Base-by-base conservation (phyloP, 805 yeast genomes). In the Pichia kluyveri region DNA sequence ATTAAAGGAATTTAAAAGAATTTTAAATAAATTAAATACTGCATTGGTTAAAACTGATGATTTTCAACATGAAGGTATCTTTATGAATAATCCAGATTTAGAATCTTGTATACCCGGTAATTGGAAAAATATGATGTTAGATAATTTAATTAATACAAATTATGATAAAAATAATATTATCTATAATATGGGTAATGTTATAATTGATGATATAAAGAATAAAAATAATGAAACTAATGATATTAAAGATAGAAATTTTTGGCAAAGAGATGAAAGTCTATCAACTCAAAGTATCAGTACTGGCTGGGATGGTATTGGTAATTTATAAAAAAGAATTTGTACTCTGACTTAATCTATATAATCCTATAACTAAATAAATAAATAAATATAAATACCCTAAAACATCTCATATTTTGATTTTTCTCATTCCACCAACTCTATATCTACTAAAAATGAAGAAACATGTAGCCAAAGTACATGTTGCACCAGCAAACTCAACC, bases 401-500 rank as follows among this genome's bases (percentile, higher is more conserved):
- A 30, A 8, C 5, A 30, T 30, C 15, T 17, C n/a, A 46, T n/a
- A 46, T 42, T 30, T 37, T n/a, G n/a, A 47, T 19, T 14, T 12
- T 47, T n/a, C 27, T 43, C 3, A 47, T 38, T 8, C 65, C 64
- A 15, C 60, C 66, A 1, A 63, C 43, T 34, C 51, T 55, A 40
- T 51, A 54, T 38, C 67, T 52, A 1, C 60, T 39, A 8, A 47
- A 42, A 0, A 51, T 2, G 30, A 62, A 60, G n/a, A 52, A 43
- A 0, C 56, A 3, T 1, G 66, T 56, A 0, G 55, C 60, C 2
- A 54, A 26, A 2, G 57, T 54, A 37, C 60, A 56, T 14, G 64
- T 58, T 4, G 57, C 63, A 26, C 67, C 68, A n/a, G 62, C 57
- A 53, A 64, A 64, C 2, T 51, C 58, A 11, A 59, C 65, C 67